Evolutionary conservation across 140 eudicot genomes (phyloP).

Genomic region (Cichorium intybus): DNA sequence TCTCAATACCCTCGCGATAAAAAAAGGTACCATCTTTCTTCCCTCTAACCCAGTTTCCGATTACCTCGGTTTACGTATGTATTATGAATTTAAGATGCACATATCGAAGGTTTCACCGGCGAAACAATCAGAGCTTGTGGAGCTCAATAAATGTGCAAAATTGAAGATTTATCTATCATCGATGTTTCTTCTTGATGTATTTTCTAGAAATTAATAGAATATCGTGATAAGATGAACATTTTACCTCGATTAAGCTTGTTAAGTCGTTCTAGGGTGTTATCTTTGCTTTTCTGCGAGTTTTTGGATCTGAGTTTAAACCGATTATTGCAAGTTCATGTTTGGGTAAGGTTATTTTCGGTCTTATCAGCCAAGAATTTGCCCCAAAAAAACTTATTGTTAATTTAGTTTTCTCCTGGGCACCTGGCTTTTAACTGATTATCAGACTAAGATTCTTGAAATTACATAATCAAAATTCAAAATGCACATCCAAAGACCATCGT

Average conservation of each 20-base stretch:
- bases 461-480: not conserved
- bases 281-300: not conserved
- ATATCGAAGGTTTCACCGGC: slow-evolving; percentile 48
- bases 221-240: not conserved
- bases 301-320: not conserved
- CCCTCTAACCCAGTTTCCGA: not conserved
- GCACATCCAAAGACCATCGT: not conserved
- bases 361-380: not conserved
- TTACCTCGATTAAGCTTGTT: not conserved
- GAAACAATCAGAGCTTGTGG: slow-evolving; percentile 24
- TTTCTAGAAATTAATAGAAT: not conserved
- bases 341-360: not conserved
- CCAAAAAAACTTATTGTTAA: not conserved
- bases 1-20: not conserved
- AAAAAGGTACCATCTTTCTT: slow-evolving; percentile 11
- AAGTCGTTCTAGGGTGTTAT: not conserved
- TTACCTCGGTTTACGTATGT: not conserved
- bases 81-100: slow-evolving; percentile 35
- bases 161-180: not conserved
- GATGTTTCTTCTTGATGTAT: slow-evolving; percentile 22
- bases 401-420: not conserved
- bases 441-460: not conserved
- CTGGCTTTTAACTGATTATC: not conserved
- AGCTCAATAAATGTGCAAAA: slow-evolving; percentile 57
- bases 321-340: not conserved